phyloP scores from a whole-genome alignment of 768 basidiomycete genomes.

The Rubroboletus satanas region DNA sequence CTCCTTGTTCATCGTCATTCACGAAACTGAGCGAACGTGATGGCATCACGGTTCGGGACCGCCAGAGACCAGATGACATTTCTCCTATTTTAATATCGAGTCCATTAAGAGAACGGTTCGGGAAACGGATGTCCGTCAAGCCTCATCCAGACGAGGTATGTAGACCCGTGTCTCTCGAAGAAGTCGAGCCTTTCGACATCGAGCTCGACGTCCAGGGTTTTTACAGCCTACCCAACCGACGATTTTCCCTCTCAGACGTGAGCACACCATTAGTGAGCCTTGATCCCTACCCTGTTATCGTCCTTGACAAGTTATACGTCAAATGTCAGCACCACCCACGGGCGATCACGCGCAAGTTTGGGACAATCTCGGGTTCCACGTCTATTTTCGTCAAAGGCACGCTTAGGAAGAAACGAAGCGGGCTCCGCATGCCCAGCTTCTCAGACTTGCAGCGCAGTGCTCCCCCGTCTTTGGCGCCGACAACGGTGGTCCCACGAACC shows the following conservation, averaged over 20 bases:
- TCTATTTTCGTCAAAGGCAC: constrained; percentile 4
- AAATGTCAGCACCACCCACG: neutral
- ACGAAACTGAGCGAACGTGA: neutral
- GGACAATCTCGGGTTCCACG: constrained; percentile 25
- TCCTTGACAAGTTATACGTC: neutral
- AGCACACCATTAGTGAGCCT: constrained; percentile 14
- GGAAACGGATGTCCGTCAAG: constrained; percentile 26
- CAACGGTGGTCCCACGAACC: neutral
- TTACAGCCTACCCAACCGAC: constrained; percentile 29
- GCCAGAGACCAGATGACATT: constrained; percentile 23
- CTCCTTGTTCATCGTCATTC: neutral
- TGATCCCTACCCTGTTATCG: neutral
- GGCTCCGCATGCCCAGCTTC: constrained; percentile 15
- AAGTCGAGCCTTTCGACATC: neutral
- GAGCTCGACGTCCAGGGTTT: constrained; percentile 13
- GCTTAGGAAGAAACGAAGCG: constrained; percentile 7
- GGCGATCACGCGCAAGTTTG: constrained; percentile 18
- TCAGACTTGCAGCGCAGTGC: neutral
- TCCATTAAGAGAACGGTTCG: constrained; percentile 29
- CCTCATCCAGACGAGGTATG: constrained; percentile 27
- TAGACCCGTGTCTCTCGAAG: neutral
- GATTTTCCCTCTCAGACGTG: constrained; percentile 28
- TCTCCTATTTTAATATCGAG: constrained; percentile 23
- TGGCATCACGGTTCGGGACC: neutral
- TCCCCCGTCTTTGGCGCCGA: neutral